Percentiles rank a stretch among this genome's conserved stretches.
Conservation (phyloP, 768 basidiomycete species). For the Xerocomus brunneocitrinus region DNA sequence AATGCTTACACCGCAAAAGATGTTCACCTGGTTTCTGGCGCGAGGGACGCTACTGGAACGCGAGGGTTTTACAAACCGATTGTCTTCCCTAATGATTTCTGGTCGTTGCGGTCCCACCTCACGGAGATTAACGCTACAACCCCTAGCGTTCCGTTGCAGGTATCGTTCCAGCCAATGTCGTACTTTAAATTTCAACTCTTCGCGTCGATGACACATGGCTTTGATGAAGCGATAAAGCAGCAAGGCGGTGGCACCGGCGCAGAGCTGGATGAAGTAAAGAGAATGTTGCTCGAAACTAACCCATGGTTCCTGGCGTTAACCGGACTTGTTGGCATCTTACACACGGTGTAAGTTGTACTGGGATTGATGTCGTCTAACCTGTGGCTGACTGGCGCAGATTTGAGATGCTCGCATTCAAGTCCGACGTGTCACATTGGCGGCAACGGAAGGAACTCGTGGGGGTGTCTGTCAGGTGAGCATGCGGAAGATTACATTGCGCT, state of each 20-base stretch:
- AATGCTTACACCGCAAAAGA: constrained; percentile 40
- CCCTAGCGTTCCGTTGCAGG: constrained; percentile 67
- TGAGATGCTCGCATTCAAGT: constrained; percentile 94
- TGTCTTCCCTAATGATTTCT: constrained; percentile 92
- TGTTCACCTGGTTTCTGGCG: constrained; percentile 53
- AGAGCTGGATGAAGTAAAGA: constrained; percentile 93
- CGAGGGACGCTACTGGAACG: constrained; percentile 60
- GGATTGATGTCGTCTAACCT: background rate
- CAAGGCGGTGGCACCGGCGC: constrained; percentile 56
- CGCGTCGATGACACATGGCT: constrained; percentile 78
- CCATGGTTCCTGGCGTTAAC: constrained; percentile 87
- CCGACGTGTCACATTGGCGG: constrained; percentile 93
- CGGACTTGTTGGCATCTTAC: constrained; percentile 78
- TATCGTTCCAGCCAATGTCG: constrained; percentile 82
- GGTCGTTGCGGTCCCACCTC: constrained; percentile 81
- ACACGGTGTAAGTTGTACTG: constrained; percentile 63
- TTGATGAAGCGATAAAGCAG: constrained; percentile 80
- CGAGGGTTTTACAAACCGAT: constrained; percentile 81
- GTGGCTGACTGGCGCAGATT: constrained; percentile 48
- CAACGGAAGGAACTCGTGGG: constrained; percentile 93
- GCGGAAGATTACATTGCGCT: constrained; percentile 3
- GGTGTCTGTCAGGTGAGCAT: constrained; percentile 79
- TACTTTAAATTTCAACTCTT: constrained; percentile 86
- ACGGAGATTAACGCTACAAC: constrained; percentile 85
- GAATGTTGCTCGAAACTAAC: constrained; percentile 86